Percentiles rank a stretch among this genome's conserved stretches.
phyloP scores from a whole-genome alignment of 2,329 filamentous ascomycete species.

The Colletotrichum eremochloae region DNA sequence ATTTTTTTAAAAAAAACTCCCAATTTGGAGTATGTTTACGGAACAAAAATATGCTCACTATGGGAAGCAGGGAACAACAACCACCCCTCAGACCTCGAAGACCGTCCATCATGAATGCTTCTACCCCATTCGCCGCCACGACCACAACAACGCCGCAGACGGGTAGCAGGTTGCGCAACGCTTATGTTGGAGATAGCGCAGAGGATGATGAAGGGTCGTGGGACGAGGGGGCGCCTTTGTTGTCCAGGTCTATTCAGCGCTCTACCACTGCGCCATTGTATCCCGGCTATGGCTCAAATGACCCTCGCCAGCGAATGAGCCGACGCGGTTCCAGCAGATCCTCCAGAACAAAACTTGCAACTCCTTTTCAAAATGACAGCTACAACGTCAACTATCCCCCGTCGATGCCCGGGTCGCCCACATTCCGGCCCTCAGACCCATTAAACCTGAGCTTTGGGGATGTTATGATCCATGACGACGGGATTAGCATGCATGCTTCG shows the following conservation, averaged over 20 bases:
- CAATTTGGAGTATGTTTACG: slow-evolving; percentile 17
- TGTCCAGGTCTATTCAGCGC: slow-evolving; percentile 58
- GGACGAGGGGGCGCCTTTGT: slow-evolving; percentile 68
- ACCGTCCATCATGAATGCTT: slow-evolving; percentile 60
- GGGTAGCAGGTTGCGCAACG: slow-evolving; percentile 46
- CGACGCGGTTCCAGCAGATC: slow-evolving; percentile 65
- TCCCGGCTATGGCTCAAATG: slow-evolving; percentile 41
- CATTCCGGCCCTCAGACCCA: slow-evolving; percentile 62
- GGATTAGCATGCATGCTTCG: slow-evolving; percentile 56
- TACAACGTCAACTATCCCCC: slow-evolving; percentile 79
- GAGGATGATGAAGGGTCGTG: slow-evolving; percentile 60
- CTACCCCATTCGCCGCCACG: slow-evolving; percentile 50
- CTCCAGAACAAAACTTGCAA: slow-evolving; percentile 59
- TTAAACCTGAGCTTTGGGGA: slow-evolving; percentile 73
- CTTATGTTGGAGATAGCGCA: slow-evolving; percentile 54
- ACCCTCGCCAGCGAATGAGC: slow-evolving; percentile 49
- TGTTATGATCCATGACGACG: slow-evolving; percentile 77
- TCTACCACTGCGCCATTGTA: slow-evolving; percentile 44
- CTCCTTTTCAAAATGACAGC: slow-evolving; percentile 56
- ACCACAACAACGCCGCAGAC: slow-evolving; percentile 37
- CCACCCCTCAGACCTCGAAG: slow-evolving; percentile 73
- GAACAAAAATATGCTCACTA: slow-evolving; percentile 22
- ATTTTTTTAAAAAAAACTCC: too few species aligned
- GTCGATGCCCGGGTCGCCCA: slow-evolving; percentile 74
- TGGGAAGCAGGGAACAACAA: slow-evolving; percentile 66